Evolutionary conservation across 1,284 basidiomycete species (phyloP).

Genomic region (Apiotrichum akiyoshidainum): DNA sequence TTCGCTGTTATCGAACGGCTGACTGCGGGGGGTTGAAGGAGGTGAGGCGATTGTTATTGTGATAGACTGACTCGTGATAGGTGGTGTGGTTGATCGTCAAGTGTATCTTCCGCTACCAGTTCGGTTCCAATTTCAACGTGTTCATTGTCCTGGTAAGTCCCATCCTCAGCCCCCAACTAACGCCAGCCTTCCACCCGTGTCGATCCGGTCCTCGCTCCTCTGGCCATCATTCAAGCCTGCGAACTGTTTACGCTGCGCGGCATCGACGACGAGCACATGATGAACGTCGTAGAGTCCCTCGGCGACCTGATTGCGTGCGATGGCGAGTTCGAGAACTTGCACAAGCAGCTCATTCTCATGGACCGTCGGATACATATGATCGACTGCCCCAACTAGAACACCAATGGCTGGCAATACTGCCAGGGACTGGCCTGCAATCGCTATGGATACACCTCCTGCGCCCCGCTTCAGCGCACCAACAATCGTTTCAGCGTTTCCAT

Average conservation of each 20-base stretch:
- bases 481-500: background rate
- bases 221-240: background rate
- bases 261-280: background rate
- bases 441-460: background rate
- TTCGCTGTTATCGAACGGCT: too few species aligned
- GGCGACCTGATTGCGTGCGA: background rate
- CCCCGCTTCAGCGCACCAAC: background rate
- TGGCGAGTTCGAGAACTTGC: background rate
- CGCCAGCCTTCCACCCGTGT: background rate
- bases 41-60: too few species aligned
- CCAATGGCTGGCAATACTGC: background rate
- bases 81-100: too few species aligned
- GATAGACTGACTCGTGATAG: too few species aligned
- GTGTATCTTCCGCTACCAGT: too few species aligned
- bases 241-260: background rate
- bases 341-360: background rate
- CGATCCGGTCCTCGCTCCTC: background rate
- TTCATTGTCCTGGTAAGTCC: too few species aligned
- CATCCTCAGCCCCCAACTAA: background rate
- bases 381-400: background rate
- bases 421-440: background rate
- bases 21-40: too few species aligned
- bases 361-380: background rate
- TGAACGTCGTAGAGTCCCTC: background rate
- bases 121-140: too few species aligned